Evolutionary conservation across 768 basidiomycete species (phyloP).

Genomic region (Hygrophoropsis aurantiaca): DNA sequence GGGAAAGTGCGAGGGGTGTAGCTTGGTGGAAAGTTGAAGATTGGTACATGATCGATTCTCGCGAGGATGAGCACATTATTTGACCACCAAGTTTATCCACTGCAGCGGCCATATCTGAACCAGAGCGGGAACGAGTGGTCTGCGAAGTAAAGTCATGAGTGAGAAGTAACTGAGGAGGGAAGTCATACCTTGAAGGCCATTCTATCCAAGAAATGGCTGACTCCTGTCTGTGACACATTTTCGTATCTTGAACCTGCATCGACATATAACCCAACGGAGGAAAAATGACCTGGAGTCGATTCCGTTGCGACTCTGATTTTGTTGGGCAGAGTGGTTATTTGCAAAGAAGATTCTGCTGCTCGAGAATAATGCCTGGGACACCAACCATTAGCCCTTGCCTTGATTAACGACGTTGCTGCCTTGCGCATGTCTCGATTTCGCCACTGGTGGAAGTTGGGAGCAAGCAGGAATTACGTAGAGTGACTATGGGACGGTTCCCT

Average conservation of each 20-base stretch:
- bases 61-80: conserved; percentile 85
- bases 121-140: conserved; percentile 73
- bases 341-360: conserved; percentile 37
- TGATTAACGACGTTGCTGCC: conserved; percentile 38
- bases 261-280: conserved; percentile 89
- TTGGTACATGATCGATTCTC: conserved; percentile 98
- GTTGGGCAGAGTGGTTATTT: conserved; percentile 86
- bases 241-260: conserved; percentile 95
- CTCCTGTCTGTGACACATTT: conserved; percentile 66
- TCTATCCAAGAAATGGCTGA: conserved; percentile 89
- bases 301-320: conserved; percentile 92
- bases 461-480: no score
- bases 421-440: conserved; percentile 47
- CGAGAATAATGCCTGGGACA: conserved; percentile 26
- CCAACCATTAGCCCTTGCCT: conserved; percentile 28
- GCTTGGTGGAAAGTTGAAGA: conserved; percentile 88
- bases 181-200: conserved; percentile 90
- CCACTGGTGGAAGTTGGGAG: conserved; percentile 6
- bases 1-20: conserved; percentile 77
- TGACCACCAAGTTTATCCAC: conserved; percentile 88
- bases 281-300: conserved; percentile 89
- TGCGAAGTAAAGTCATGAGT: conserved; percentile 28
- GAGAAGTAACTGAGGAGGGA: conserved; percentile 6
- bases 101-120: conserved; percentile 75
- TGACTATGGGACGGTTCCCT: no score